These are phyloP conservation scores for Fraxinus albicans DNA, from an alignment of 305 asterid species.

Conservation along the genomic window DNA sequence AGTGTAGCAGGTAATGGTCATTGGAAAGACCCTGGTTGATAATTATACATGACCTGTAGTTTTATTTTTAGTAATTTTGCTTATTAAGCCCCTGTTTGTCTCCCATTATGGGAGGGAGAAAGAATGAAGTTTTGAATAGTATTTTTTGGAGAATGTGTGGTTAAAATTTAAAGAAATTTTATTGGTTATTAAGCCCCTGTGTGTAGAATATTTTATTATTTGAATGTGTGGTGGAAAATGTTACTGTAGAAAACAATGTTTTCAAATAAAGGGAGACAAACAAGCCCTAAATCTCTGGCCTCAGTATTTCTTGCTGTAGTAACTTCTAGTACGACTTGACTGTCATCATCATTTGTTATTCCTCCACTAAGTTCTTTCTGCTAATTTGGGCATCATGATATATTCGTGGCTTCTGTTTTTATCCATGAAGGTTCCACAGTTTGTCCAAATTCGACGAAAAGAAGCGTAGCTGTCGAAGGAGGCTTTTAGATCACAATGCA, in stretches of 20 bases:
- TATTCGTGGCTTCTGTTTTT: slow-evolving; percentile 3
- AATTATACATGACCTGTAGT: neutral
- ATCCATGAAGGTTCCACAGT: slow-evolving; percentile 70
- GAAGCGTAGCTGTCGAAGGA: slow-evolving; percentile 88
- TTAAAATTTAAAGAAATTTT: no score
- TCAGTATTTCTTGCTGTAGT: neutral
- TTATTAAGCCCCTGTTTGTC: neutral
- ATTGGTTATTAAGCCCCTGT: no score
- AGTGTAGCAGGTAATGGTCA: slow-evolving; percentile 73
- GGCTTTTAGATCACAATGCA: slow-evolving; percentile 88
- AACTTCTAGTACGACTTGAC: neutral
- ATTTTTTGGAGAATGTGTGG: no score
- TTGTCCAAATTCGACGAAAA: slow-evolving; percentile 75
- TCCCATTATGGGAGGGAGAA: no score
- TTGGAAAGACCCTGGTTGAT: neutral
- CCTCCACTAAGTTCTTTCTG: neutral
- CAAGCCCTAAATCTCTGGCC: neutral
- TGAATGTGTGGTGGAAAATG: no score
- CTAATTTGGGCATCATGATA: neutral
- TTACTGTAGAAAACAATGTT: no score
- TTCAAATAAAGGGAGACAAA: no score
- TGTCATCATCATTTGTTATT: neutral
- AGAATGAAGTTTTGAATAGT: no score
- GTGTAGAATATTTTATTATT: no score
- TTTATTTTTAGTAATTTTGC: neutral